Percentiles rank a stretch among this genome's conserved stretches.
Conservation (phyloP, 1,139 yeast genomes). For the Candida sojae region DNA sequence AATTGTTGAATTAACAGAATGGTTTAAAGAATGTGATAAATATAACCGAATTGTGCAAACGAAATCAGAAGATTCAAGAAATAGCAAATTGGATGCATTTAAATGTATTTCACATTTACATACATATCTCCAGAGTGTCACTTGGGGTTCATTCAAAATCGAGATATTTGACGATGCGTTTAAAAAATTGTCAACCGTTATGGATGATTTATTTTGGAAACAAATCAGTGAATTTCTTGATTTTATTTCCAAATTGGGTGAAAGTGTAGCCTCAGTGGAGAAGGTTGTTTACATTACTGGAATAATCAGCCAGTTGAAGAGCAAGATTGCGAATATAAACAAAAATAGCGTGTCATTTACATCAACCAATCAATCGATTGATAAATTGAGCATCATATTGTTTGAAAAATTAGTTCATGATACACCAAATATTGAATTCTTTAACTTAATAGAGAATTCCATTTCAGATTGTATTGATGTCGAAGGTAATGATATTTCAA, state of each 20-base stretch:
- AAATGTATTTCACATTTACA: conserved; percentile 15
- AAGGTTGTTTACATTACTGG: conserved; percentile 11
- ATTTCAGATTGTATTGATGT: conserved; percentile 7
- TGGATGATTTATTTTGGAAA: conserved; percentile 16
- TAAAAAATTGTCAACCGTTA: conserved; percentile 9
- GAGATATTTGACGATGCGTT: conserved; percentile 14
- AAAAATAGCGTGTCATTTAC: background rate
- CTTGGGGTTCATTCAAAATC: conserved; percentile 18
- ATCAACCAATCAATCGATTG: background rate
- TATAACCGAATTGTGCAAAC: conserved; percentile 6
- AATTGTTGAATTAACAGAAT: conserved; percentile 17
- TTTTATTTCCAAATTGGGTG: conserved; percentile 7
- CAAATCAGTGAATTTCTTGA: conserved; percentile 13
- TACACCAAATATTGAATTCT: conserved; percentile 12
- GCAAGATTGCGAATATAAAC: conserved; percentile 6
- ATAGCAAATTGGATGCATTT: conserved; percentile 11
- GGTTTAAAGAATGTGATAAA: conserved; percentile 25
- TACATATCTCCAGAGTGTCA: conserved; percentile 4
- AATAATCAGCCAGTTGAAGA: conserved; percentile 8
- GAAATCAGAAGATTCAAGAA: conserved; percentile 5
- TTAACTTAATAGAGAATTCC: conserved; percentile 8
- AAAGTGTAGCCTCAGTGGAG: conserved; percentile 12
- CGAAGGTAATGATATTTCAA: conserved; percentile 15
- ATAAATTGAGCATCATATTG: background rate
- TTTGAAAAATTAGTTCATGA: conserved; percentile 5